These are phyloP conservation scores for Candida insectalens DNA, from an alignment of 805 yeast species.

Conservation along the genomic window DNA sequence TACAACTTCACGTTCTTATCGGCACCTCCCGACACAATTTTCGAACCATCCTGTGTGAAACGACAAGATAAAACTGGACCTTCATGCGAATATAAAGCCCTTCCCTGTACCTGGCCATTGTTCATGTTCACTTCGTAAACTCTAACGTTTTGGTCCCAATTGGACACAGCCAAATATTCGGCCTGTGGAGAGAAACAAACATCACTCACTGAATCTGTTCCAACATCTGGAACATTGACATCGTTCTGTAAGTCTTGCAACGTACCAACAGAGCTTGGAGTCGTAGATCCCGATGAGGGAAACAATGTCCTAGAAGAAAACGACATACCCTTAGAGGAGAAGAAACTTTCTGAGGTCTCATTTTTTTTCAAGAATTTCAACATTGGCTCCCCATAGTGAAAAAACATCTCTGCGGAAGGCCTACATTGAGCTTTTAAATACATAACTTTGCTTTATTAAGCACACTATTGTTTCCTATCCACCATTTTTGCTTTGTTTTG, in stretches of 20 bases:
- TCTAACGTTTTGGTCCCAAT: constrained; percentile 94
- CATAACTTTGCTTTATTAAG: too few species aligned
- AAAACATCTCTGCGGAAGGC: too few species aligned
- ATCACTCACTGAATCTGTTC: constrained; percentile 87
- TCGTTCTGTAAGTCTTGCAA: constrained; percentile 62
- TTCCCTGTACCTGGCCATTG: constrained; percentile 73
- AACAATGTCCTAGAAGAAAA: not conserved
- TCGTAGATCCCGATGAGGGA: constrained; percentile 8
- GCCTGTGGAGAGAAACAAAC: constrained; percentile 80
- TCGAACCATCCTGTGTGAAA: constrained; percentile 82
- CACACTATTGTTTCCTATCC: too few species aligned
- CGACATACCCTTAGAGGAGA: not conserved
- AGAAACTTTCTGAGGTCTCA: too few species aligned
- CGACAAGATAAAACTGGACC: constrained; percentile 78
- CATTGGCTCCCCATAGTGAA: too few species aligned
- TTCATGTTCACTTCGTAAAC: constrained; percentile 72
- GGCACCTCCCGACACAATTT: constrained; percentile 81
- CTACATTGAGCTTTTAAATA: too few species aligned
- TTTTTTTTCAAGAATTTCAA: too few species aligned
- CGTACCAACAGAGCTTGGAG: constrained; percentile 32
- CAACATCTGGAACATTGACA: constrained; percentile 62
- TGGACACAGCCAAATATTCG: constrained; percentile 69
- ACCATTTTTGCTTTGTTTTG: too few species aligned
- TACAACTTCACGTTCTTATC: constrained; percentile 81
- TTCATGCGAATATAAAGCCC: constrained; percentile 83